Base-by-base conservation (phyloP, 1,139 yeast genomes). In the Debaryomyces sp. region DNA sequence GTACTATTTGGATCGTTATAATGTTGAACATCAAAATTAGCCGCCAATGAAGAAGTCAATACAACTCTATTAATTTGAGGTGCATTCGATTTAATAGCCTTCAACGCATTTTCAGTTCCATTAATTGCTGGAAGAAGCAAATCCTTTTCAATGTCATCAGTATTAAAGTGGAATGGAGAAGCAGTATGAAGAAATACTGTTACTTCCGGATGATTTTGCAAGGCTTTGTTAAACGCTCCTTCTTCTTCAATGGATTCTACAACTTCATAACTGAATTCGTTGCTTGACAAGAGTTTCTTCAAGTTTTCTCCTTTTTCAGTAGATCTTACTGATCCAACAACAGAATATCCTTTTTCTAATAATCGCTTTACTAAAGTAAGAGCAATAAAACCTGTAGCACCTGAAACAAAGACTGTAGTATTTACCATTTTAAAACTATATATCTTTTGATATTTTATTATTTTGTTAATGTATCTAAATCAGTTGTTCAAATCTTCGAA, bases 341-440 rank as follows among this genome's bases (percentile, higher is more conserved):
- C 77, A 13, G 52, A 52, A 55, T 71, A 70, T 12, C 65, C 67
- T 35, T 63, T 53, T 3, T 54, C 57, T 27, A 71, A 41, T 33
- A 67, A 64, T 29, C 49, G 54, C 48, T 64, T 57, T 38, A 65
- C 56, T 12, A 69, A 59, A 46, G 64, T 65, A 48, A 62, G 64
- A n/a, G 76, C 78, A 48, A 73, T 66, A 51, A 62, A 73, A 4
- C 78, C 78, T 23, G 70, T 63, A 30, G 75, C 78, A 18, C 78
- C 78, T 13, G 77, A 63, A 15, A 74, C 71, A 44, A 71, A 68
- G 24, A 69, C 70, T 17, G 36, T 24, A 24, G 27, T 49, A 85
- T 17, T 17, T 17, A 2, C 18, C 18, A 17, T 17, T 17, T 17
- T 17, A 17, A 2, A 17, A 17, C 4, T 17, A 17, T n/a, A n/a